Conservation (phyloP, 441 rosid genomes). For the Isatis lusitanica region DNA sequence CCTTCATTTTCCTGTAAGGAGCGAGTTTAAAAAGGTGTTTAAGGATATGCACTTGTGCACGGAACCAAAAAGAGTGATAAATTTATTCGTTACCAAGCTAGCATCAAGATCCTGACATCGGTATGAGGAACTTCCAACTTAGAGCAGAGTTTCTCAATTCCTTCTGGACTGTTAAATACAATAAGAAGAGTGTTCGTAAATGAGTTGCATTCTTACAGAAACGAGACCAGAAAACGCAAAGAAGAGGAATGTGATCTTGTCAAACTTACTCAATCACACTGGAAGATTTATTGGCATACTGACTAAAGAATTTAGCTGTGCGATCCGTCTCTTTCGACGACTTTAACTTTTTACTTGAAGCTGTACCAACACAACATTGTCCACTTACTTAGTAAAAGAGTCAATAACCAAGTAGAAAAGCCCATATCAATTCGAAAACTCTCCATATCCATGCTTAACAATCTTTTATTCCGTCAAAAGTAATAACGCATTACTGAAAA, state of each 20-base stretch:
- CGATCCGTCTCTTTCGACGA: slow-evolving; percentile 81
- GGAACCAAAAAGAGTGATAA: background rate
- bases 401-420: background rate
- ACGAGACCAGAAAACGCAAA: background rate
- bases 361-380: slow-evolving; percentile 37
- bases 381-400: background rate
- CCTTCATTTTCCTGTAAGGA: slow-evolving; percentile 79
- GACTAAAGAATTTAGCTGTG: slow-evolving; percentile 59
- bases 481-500: too few relatives aligned
- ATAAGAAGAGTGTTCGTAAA: background rate
- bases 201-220: background rate
- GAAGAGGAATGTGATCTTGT: background rate
- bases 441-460: too few relatives aligned
- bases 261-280: slow-evolving; percentile 76
- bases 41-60: slow-evolving; percentile 8
- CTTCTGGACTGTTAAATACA: slow-evolving; percentile 73
- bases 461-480: too few relatives aligned
- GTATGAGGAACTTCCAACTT: slow-evolving; percentile 75
- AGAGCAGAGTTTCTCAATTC: slow-evolving; percentile 75
- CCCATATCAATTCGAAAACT: too few relatives aligned
- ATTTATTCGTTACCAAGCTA: slow-evolving; percentile 67
- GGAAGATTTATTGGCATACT: slow-evolving; percentile 68
- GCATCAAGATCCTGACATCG: slow-evolving; percentile 87
- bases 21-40: slow-evolving; percentile 17
- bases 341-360: slow-evolving; percentile 67